Percentiles rank a stretch among this genome's conserved stretches.
These are phyloP conservation scores for Mucor irregularis DNA, from an alignment of 371 early-diverging fungal genomes.

Conservation along the genomic window DNA sequence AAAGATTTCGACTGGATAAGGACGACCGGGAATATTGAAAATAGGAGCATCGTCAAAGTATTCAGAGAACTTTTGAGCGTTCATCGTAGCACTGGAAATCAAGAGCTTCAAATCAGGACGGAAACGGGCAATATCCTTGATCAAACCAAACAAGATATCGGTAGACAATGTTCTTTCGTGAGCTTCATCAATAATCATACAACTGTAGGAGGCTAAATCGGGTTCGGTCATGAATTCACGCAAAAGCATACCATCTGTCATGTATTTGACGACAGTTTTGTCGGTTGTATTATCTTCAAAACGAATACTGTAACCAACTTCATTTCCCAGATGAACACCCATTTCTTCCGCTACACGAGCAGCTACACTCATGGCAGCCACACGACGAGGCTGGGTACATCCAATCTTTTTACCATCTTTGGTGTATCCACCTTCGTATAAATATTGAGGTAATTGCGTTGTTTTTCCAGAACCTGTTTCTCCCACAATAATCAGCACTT, in stretches of 20 bases:
- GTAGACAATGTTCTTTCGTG: conserved; percentile 99
- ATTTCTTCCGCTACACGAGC: conserved; percentile 96
- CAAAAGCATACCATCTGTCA: conserved; percentile 99
- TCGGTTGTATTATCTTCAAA: conserved; percentile 97
- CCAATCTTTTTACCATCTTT: conserved; percentile 89
- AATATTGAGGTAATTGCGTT: conserved; percentile 98
- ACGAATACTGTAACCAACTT: conserved; percentile 98
- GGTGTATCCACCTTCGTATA: conserved; percentile 94
- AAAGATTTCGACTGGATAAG: conserved; percentile 92
- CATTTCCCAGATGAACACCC: conserved; percentile 88
- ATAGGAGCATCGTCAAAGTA: conserved; percentile 97
- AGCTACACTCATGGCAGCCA: conserved; percentile 99
- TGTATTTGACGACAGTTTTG: conserved; percentile 95
- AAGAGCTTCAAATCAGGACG: conserved; percentile 92
- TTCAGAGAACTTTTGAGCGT: conserved; percentile 93
- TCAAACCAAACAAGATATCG: conserved; percentile 96
- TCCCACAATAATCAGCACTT: conserved; percentile 93
- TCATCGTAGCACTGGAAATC: conserved; percentile 99
- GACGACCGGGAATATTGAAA: conserved; percentile 92
- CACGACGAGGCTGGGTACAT: conserved; percentile 99
- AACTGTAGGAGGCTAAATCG: conserved; percentile 87
- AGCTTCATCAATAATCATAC: conserved; percentile 98
- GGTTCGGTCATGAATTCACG: conserved; percentile 98
- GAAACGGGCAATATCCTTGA: conserved; percentile 95
- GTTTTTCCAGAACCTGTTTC: conserved; percentile 99